These are phyloP conservation scores for Microsporum canis DNA, from an alignment of 2,329 filamentous ascomycete genomes.

Conservation along the genomic window DNA sequence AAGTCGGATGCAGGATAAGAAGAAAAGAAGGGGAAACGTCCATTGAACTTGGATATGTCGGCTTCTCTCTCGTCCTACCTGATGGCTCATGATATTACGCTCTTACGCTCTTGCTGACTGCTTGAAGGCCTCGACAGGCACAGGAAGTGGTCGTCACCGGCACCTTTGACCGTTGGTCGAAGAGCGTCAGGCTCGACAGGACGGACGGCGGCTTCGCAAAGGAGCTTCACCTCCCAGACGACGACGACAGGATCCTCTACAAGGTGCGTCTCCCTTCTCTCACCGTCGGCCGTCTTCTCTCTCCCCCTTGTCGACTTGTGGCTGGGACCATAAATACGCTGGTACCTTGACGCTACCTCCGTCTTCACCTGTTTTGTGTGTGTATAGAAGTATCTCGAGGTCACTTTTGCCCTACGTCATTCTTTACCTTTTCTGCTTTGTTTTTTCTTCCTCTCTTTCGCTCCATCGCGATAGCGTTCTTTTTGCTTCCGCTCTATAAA, in stretches of 20 bases:
- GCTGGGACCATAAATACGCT: neutral
- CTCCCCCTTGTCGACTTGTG: neutral
- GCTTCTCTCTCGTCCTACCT: neutral
- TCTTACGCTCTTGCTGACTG: neutral
- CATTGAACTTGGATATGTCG: neutral
- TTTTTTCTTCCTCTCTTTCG: neutral
- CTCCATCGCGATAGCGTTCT: neutral
- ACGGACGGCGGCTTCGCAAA: conserved; percentile 62
- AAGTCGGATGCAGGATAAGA: neutral
- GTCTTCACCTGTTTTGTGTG: neutral
- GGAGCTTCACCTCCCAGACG: conserved; percentile 59
- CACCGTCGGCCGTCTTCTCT: neutral
- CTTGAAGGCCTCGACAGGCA: conserved; percentile 64
- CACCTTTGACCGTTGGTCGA: conserved; percentile 88
- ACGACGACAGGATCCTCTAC: conserved; percentile 68
- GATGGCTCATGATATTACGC: neutral
- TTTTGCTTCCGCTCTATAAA: neutral
- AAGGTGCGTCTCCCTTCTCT: conserved; percentile 55
- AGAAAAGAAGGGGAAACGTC: neutral
- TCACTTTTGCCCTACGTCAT: neutral
- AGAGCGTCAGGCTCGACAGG: conserved; percentile 73
- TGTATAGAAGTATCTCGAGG: neutral
- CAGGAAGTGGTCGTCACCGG: conserved; percentile 89
- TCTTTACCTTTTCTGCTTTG: neutral
- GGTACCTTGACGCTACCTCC: neutral